Evolutionary conservation across 2,329 filamentous ascomycete genomes (phyloP).

Genomic region (Podosphaera aphanis): DNA sequence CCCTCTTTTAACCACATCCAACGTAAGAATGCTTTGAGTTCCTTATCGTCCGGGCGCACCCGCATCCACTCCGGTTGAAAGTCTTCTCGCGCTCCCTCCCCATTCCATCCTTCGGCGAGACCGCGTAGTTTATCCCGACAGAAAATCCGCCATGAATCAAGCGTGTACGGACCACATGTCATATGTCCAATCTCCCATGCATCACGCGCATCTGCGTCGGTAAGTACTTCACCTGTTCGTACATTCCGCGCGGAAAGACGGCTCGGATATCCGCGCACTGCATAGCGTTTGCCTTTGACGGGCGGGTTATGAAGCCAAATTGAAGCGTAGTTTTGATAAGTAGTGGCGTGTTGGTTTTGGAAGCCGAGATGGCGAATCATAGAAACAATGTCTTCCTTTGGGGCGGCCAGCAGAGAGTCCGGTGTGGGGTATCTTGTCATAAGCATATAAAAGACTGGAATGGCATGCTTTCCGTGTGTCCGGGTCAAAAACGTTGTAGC

Average conservation of each 20-base stretch:
- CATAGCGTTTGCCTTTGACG: constrained; percentile 28
- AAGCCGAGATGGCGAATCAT: constrained; percentile 52
- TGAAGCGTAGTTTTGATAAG: constrained; percentile 46
- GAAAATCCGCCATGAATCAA: constrained; percentile 87
- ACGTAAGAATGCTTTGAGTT: constrained; percentile 60
- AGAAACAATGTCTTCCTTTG: constrained; percentile 29
- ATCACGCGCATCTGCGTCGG: constrained; percentile 18
- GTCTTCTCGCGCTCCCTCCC: constrained; percentile 20
- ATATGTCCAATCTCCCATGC: constrained; percentile 71
- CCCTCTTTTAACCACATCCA: constrained; percentile 89
- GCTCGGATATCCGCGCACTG: constrained; percentile 30
- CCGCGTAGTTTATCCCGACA: constrained; percentile 58
- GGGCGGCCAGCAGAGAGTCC: constrained; percentile 32
- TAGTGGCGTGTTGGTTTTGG: constrained; percentile 39
- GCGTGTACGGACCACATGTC: constrained; percentile 58
- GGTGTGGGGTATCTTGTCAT: constrained; percentile 46
- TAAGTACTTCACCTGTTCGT: constrained; percentile 22
- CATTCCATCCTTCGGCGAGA: constrained; percentile 41
- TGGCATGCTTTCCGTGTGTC: constrained; percentile 48
- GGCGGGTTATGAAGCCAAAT: constrained; percentile 45
- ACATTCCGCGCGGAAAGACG: constrained; percentile 25
- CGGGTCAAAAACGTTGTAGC: constrained; percentile 70
- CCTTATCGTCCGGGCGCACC: constrained; percentile 63
- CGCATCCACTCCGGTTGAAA: constrained; percentile 84
- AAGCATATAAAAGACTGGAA: constrained; percentile 50